These are phyloP conservation scores for Gamarada debralockiae DNA, from an alignment of 495 filamentous ascomycete genomes.

Conservation along the genomic window DNA sequence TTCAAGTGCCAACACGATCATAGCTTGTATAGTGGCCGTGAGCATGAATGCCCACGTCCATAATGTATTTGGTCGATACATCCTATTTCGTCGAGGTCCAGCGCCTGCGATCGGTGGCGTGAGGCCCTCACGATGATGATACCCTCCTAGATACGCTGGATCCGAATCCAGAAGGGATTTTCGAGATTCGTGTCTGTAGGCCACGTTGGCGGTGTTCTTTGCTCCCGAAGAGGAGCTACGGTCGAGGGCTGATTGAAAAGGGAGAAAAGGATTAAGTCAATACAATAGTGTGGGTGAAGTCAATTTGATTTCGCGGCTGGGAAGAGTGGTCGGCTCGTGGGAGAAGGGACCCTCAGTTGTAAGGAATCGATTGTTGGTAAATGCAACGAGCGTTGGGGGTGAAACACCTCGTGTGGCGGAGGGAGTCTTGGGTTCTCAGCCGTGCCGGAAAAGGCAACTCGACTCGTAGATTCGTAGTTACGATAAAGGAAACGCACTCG, in stretches of 20 bases:
- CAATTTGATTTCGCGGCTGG: conserved; percentile 13
- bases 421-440: conserved; percentile 15
- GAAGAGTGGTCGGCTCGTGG: not conserved
- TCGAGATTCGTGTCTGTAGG: conserved; percentile 26
- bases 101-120: conserved; percentile 26
- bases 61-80: conserved; percentile 42
- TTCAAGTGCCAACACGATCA: conserved; percentile 78
- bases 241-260: conserved; percentile 2
- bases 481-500: conserved; percentile 2
- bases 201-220: conserved; percentile 24
- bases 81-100: conserved; percentile 17
- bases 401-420: conserved; percentile 13
- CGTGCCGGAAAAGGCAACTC: conserved; percentile 6
- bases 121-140: conserved; percentile 54
- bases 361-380: conserved; percentile 3
- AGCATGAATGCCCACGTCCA: conserved; percentile 89
- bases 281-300: conserved; percentile 9
- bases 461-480: not conserved
- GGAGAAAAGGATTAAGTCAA: conserved; percentile 2
- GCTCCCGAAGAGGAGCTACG: conserved; percentile 19
- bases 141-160: conserved; percentile 45
- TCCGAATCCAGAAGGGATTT: conserved; percentile 22
- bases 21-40: conserved; percentile 69
- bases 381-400: conserved; percentile 20
- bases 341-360: not conserved